A percentile compares a stretch with the other conserved stretches of the same genome.
These are phyloP conservation scores for Cyclocybe cylindracea DNA, from an alignment of 768 basidiomycete genomes.

Conservation along the genomic window DNA sequence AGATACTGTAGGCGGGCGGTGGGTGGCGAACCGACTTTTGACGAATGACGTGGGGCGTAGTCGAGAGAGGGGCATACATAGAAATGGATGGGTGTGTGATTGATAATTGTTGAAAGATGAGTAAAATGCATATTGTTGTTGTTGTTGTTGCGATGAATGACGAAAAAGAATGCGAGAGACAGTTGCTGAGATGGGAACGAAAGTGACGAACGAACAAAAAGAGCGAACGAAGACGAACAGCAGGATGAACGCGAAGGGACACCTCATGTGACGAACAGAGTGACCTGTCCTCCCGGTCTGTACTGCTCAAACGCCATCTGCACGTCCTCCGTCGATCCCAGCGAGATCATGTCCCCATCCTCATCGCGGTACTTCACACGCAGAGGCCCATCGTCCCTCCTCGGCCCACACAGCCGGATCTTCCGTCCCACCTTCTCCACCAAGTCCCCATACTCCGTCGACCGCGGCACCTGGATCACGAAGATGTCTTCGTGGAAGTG, in stretches of 20 bases:
- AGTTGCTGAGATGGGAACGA: no score
- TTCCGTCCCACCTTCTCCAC: conserved; percentile 91
- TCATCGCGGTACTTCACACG: conserved; percentile 90
- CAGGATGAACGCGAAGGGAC: conserved; percentile 9
- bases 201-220: conserved; percentile 4
- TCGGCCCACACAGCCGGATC: conserved; percentile 87
- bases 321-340: conserved; percentile 90
- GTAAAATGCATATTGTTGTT: conserved; percentile 17
- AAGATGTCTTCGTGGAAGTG: conserved; percentile 96
- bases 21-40: not conserved
- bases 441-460: conserved; percentile 79
- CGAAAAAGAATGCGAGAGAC: conserved; percentile 4
- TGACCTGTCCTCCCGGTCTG: conserved; percentile 79
- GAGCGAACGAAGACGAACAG: conserved; percentile 3
- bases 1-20: conserved; percentile 3
- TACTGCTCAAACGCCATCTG: conserved; percentile 91
- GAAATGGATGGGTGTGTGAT: conserved; percentile 1
- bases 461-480: conserved; percentile 84
- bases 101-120: conserved; percentile 1
- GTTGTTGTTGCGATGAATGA: conserved; percentile 12
- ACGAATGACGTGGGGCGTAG: conserved; percentile 6
- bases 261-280: conserved; percentile 72
- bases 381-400: conserved; percentile 76
- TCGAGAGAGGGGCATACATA: conserved; percentile 6
- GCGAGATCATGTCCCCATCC: conserved; percentile 86